Evolutionary conservation across 2,329 filamentous ascomycete species (phyloP).

Genomic region (Claviceps purpurea): DNA sequence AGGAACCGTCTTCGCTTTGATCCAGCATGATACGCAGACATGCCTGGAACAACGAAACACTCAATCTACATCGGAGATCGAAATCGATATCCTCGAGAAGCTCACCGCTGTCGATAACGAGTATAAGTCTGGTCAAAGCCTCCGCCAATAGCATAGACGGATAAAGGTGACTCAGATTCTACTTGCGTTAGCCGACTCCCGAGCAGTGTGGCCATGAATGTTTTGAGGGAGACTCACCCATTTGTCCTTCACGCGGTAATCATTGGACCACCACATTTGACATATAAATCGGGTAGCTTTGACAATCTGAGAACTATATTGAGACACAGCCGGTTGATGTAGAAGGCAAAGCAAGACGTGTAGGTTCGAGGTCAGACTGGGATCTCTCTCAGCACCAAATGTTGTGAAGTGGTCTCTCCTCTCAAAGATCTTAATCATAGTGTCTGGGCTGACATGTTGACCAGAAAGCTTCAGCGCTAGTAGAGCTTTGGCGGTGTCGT

Average conservation of each 20-base stretch:
- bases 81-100: constrained; percentile 2
- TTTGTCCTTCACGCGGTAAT: constrained; percentile 8
- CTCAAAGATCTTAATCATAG: not conserved
- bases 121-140: constrained; percentile 2
- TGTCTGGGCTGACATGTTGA: not conserved
- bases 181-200: not conserved
- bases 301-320: constrained; percentile 6
- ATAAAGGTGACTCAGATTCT: constrained; percentile 7
- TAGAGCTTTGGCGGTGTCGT: constrained; percentile 10
- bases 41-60: constrained; percentile 6
- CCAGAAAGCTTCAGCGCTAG: constrained; percentile 3
- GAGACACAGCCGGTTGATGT: not conserved
- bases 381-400: constrained; percentile 5
- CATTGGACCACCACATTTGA: constrained; percentile 5
- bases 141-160: constrained; percentile 7
- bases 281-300: constrained; percentile 7
- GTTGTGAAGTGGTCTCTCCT: constrained; percentile 6
- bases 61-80: not conserved
- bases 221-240: constrained; percentile 4
- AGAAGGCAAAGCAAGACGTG: constrained; percentile 8
- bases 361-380: constrained; percentile 8
- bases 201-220: not conserved
- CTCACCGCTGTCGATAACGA: not conserved
- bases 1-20: constrained; percentile 7
- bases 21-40: constrained; percentile 6